Base-by-base conservation (phyloP, 306 rosid genomes). In the Hippophae rhamnoides region DNA sequence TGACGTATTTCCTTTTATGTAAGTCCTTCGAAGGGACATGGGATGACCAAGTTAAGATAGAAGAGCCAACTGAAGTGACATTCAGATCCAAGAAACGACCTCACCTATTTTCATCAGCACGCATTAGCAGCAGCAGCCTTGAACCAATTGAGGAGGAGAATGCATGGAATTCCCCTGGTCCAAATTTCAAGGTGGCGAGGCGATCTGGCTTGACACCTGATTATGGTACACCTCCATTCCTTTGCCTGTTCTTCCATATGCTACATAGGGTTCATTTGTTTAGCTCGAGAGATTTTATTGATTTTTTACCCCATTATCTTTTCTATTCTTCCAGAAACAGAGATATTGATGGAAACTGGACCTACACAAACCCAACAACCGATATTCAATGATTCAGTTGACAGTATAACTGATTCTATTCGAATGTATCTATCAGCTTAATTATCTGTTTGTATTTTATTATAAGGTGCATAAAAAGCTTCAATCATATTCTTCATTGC, bases 281-380 rank as follows among this genome's bases (percentile, higher is more conserved):
- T 38, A 58, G 57, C 57, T 18, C 56, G 5, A 31, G 38, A 31
- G 3, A 31, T 55, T 71, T 63, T 41, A 52, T 41, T 43, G 60
- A 58, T 57, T 69, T 54, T 11, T 42, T 23, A 53, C 68, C 18
- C 60, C 25, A 53, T 69, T 57, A 47, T 26, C 69, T 64, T n/a
- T 27, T 10, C 18, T n/a, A 40, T 46, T 68, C 62, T 59, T 58
- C 5, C 69, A 75, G 74, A 31, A 31, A 72, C 87, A 87, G 98
- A 87, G 62, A 69, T 85, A 14, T 57, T 87, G 46, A 84, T 81
- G 76, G 95, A 87, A 73, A 90, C 96, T 61, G 96, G 82, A 54
- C 84, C 72, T 8, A 79, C 98, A 1, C 96, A 83, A 74, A 90
- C 89, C 55, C 98, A 77, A 66, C 77, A 40, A 10, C 74, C 72